These are phyloP conservation scores for Cercospora brassicicola DNA, from an alignment of 2,329 filamentous ascomycete species.

Conservation along the genomic window DNA sequence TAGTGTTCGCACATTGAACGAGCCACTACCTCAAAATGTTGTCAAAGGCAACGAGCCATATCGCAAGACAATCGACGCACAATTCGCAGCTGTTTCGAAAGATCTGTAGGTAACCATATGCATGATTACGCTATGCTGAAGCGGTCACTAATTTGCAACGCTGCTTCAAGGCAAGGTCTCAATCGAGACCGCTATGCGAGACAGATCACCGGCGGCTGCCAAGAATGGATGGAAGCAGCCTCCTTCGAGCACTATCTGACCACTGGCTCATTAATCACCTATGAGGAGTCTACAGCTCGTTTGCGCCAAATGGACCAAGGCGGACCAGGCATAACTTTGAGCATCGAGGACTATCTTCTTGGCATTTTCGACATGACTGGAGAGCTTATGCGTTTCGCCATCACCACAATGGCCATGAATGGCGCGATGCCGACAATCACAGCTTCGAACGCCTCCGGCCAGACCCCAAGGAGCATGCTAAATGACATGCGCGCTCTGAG, in stretches of 20 bases:
- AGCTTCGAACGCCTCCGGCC: slow-evolving; percentile 33
- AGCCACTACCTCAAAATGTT: slow-evolving; percentile 66
- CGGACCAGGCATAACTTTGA: slow-evolving; percentile 60
- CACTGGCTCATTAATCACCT: slow-evolving; percentile 71
- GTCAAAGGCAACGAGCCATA: slow-evolving; percentile 68
- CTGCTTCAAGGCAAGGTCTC: slow-evolving; percentile 55
- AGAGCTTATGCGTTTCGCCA: slow-evolving; percentile 95
- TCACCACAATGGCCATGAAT: slow-evolving; percentile 78
- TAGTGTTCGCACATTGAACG: slow-evolving; percentile 62
- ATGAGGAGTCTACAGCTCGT: slow-evolving; percentile 55
- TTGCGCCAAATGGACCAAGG: slow-evolving; percentile 42
- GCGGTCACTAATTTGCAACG: background rate
- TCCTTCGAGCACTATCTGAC: slow-evolving; percentile 86
- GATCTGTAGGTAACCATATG: slow-evolving; percentile 57
- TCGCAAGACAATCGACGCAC: slow-evolving; percentile 67
- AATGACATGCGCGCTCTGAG: slow-evolving; percentile 78
- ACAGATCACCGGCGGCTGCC: slow-evolving; percentile 75
- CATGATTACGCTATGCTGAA: background rate
- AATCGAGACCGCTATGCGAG: slow-evolving; percentile 80
- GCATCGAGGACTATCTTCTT: slow-evolving; percentile 81
- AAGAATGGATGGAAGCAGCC: slow-evolving; percentile 91
- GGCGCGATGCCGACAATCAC: slow-evolving; percentile 54
- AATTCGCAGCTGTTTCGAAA: slow-evolving; percentile 65
- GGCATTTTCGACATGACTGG: slow-evolving; percentile 92
- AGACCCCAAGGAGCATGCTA: slow-evolving; percentile 62